Base-by-base conservation (phyloP, 371 early-diverging fungal species). In the Rhizomucor pusillus region DNA sequence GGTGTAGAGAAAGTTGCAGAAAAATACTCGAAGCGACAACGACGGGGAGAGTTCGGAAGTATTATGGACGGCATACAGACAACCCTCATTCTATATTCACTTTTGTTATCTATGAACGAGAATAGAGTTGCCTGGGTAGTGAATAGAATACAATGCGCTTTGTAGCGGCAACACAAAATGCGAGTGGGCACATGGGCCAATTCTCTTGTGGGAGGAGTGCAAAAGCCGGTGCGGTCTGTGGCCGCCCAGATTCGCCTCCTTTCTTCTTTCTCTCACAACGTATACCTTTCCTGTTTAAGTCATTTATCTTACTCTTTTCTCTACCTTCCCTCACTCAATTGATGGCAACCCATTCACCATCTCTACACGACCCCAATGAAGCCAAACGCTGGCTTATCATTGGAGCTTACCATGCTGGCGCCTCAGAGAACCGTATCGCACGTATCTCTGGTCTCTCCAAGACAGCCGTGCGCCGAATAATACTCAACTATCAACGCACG, bases 321-420 rank as follows among this genome's bases (percentile, higher is more conserved):
- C 16, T 48, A 19, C 18, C 35, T 47, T 47, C 34, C 16, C 18
- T 47, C 18, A 23, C 24, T 16, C n/a, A 18, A 7, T 25, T 29
- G 29, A 22, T 47, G 16, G 29, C 47, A 29, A 29, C 47, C 16
- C 47, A 47, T 47, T 44, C 47, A 10, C 20, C 12, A 14, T n/a
- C 16, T 47, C 29, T 7, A 29, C 29, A 29, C 29, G 29, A 29
- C 54, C 44, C 63, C 16, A 53, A 69, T 19, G 69, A 71, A 56
- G 76, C 72, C 18, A 77, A 77, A 47, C 64, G 74, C 39, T 77
- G 77, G 77, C 52, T 73, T 45, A 69, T 77, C 48, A 52, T 77
- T 23, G 77, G 77, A 25, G 77, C 77, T 37, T 59, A 69, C 45
- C 64, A 71, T 57, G 74, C 77, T 9, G 77, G 77, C 22, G 77